Percentiles rank a stretch among this genome's conserved stretches.
Evolutionary conservation across 441 rosid species (phyloP).

Genomic region (Populus hybrid): DNA sequence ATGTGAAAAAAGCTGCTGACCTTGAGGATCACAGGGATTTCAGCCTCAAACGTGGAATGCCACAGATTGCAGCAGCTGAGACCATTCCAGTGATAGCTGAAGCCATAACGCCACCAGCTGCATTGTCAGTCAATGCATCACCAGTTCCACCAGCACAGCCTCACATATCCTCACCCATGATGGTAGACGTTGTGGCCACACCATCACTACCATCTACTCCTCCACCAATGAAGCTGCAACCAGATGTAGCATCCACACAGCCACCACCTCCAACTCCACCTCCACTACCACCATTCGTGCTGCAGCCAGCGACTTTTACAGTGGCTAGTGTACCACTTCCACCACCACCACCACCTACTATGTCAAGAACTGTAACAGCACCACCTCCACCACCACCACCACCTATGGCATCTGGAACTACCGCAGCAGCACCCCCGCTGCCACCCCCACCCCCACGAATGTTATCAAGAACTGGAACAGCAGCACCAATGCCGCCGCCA

Average conservation of each 20-base stretch:
- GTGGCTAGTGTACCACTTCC: background rate
- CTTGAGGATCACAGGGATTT: constrained; percentile 20
- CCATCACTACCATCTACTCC: constrained; percentile 19
- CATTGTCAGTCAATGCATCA: background rate
- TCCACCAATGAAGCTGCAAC: constrained; percentile 10
- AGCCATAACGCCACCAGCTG: background rate
- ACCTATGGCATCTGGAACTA: background rate
- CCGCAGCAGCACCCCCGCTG: too few relatives aligned
- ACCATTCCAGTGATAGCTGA: constrained; percentile 4
- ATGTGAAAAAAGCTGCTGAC: constrained; percentile 21
- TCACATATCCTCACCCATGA: background rate
- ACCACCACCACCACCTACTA: background rate
- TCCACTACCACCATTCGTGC: constrained; percentile 19
- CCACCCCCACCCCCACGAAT: background rate
- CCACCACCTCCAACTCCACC: constrained; percentile 5
- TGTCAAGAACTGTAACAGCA: background rate
- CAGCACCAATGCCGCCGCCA: constrained; percentile 22
- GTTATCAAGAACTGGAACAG: constrained; percentile 7
- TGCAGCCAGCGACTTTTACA: constrained; percentile 3
- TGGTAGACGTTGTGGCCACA: background rate
- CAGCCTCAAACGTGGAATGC: background rate
- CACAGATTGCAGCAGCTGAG: background rate
- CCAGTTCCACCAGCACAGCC: background rate
- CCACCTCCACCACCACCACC: constrained; percentile 14
- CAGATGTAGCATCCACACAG: background rate